Evolutionary conservation across 768 basidiomycete genomes (phyloP).

Genomic region (Phylloporus sp.): DNA sequence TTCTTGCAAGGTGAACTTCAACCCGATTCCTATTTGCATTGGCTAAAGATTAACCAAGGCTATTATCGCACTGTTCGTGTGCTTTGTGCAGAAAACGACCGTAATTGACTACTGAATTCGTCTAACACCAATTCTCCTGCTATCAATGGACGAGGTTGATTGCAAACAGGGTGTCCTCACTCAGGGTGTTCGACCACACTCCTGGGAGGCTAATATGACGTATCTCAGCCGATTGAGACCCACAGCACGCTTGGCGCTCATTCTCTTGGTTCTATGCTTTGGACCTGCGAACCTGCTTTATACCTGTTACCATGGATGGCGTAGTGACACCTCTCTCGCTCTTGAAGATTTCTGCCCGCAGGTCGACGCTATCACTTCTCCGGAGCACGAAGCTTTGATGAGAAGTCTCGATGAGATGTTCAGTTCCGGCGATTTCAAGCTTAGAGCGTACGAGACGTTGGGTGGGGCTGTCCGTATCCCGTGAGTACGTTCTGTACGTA

Average conservation of each 20-base stretch:
- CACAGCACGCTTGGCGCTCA: slow-evolving; percentile 7
- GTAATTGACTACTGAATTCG: too few relatives aligned
- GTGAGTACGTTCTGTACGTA: slow-evolving; percentile 8
- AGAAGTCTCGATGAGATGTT: too few relatives aligned
- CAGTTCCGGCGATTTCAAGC: slow-evolving; percentile 22
- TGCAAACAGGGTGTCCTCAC: slow-evolving; percentile 4
- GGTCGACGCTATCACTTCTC: too few relatives aligned
- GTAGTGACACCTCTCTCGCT: neutral
- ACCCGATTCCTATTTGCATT: too few relatives aligned
- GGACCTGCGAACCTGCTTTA: neutral
- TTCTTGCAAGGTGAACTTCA: too few relatives aligned
- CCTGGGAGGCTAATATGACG: neutral
- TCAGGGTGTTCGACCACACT: neutral
- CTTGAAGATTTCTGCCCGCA: too few relatives aligned
- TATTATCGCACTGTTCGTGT: too few relatives aligned
- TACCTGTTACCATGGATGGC: neutral
- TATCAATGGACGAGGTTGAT: slow-evolving; percentile 6
- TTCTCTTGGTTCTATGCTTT: neutral
- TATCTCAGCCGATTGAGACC: neutral
- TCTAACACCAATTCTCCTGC: too few relatives aligned
- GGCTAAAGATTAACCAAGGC: too few relatives aligned
- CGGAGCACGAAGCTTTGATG: too few relatives aligned
- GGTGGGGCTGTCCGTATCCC: slow-evolving; percentile 35
- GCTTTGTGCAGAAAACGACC: too few relatives aligned
- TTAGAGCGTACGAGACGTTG: slow-evolving; percentile 29